A percentile compares a stretch with the other conserved stretches of the same genome.
Conservation (phyloP, 805 yeast species). For the Sugiyamaella boreocaroliniensis region DNA sequence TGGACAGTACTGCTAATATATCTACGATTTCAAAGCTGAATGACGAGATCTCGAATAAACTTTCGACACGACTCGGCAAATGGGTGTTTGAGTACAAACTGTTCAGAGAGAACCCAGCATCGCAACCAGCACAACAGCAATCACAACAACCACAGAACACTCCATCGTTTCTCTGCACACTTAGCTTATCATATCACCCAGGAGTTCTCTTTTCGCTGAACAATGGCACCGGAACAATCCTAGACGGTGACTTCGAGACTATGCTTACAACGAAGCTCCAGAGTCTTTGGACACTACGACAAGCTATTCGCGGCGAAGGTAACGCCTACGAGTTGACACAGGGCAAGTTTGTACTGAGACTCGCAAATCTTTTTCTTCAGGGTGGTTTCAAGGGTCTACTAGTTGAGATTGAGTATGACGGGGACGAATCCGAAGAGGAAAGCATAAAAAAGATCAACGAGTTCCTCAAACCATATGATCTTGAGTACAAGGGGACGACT, state of each 20-base stretch:
- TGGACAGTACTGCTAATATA: conserved; percentile 15
- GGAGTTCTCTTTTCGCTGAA: conserved; percentile 28
- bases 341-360: conserved; percentile 49
- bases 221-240: conserved; percentile 34
- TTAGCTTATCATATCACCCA: conserved; percentile 26
- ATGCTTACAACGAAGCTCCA: conserved; percentile 53
- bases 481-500: conserved; percentile 11
- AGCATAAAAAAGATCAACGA: conserved; percentile 14
- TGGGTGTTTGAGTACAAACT: conserved; percentile 69
- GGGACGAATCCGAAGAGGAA: conserved; percentile 18
- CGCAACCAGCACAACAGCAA: conserved; percentile 23
- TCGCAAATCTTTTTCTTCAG: conserved; percentile 67
- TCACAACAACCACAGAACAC: not conserved
- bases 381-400: conserved; percentile 68
- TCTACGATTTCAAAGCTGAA: conserved; percentile 58
- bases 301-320: conserved; percentile 70
- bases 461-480: conserved; percentile 10
- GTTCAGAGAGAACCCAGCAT: conserved; percentile 54
- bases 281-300: conserved; percentile 64
- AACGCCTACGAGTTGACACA: conserved; percentile 47
- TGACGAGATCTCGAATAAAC: conserved; percentile 60
- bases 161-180: conserved; percentile 25
- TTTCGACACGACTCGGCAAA: conserved; percentile 53
- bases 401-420: conserved; percentile 47
- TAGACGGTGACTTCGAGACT: conserved; percentile 51